Base-by-base conservation (phyloP, 352 stramenopile species). In the Globisporangium paroecandrum region DNA sequence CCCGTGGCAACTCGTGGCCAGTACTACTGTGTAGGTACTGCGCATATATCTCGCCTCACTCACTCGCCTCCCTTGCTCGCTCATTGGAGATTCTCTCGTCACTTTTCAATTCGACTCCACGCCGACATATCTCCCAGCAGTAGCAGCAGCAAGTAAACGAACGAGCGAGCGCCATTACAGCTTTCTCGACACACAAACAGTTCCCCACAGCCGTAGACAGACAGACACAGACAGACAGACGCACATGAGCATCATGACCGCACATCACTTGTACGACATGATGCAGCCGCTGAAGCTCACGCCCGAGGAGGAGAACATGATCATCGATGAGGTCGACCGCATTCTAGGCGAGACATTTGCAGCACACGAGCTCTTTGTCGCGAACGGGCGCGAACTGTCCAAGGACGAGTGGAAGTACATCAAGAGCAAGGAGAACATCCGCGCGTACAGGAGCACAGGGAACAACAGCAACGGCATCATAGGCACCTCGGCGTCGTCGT, bases 341-440 rank as follows among this genome's bases (percentile, higher is more conserved):
- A 71, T 87, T 1, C 68, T 87, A 20, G 70, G 36, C 22, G 79
- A 86, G 62, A 82, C 73, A 24, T 43, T 87, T n/a, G 69, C 65
- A 29, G 71, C 68, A 18, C 76, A 83, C 63, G 73, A 83, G 67
- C 58, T 64, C 25, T 85, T 76, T 69, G 41, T 83, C 7, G 54
- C 70, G 1, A 55, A 71, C 8, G 64, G 69, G 62, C 64, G 64
- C n/a, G 47, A n/a, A 9, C 69, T 89, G 65, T 64, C 58, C 10
- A 65, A 66, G 27, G 25, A 67, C 4, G 57, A 78, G 10, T 89
- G 79, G 77, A 66, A 65, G 64, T 49, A 69, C 13, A 69, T 86
- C 20, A 75, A 77, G 8, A 46, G 68, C 56, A 87, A 83, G 63
- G 70, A 89, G 27, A 75, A 68, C 49, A 38, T 81, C 9, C 72